A percentile compares a stretch with the other conserved stretches of the same genome.
These are phyloP conservation scores for Phytophthora cryptogea DNA, from an alignment of 352 stramenopile species.

Conservation along the genomic window DNA sequence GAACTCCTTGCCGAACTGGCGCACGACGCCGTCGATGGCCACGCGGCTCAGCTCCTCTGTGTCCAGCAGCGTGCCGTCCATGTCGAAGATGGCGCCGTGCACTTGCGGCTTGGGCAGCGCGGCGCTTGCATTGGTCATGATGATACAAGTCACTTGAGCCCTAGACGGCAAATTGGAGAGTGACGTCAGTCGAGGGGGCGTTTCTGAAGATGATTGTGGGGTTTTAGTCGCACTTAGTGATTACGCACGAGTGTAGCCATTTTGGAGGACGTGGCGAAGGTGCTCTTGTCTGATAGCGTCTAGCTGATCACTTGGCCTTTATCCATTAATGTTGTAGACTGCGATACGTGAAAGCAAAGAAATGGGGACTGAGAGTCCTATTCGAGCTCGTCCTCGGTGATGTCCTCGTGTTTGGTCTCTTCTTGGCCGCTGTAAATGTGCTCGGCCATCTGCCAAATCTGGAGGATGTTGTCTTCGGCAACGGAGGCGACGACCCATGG, in stretches of 20 bases:
- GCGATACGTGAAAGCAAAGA: not conserved
- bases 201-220: constrained; percentile 24
- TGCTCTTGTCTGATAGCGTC: too few species aligned
- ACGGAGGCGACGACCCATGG: constrained; percentile 96
- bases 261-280: not conserved
- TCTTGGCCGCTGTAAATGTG: constrained; percentile 96
- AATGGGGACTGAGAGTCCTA: constrained; percentile 21
- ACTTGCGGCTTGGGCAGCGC: constrained; percentile 26
- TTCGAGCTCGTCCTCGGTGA: constrained; percentile 74
- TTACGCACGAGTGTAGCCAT: constrained; percentile 15
- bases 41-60: constrained; percentile 75
- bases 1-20: constrained; percentile 63
- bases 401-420: constrained; percentile 43
- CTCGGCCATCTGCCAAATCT: constrained; percentile 98
- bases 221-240: constrained; percentile 1
- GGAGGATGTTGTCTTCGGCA: constrained; percentile 98
- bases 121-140: constrained; percentile 18
- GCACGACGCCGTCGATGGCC: constrained; percentile 58
- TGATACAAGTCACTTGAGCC: not conserved
- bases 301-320: too few species aligned
- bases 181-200: constrained; percentile 9
- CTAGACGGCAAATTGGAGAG: constrained; percentile 18
- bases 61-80: constrained; percentile 85
- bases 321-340: not conserved
- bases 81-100: constrained; percentile 75